Evolutionary conservation across 257 asterid species (phyloP).

Genomic region (Salvia splendens): DNA sequence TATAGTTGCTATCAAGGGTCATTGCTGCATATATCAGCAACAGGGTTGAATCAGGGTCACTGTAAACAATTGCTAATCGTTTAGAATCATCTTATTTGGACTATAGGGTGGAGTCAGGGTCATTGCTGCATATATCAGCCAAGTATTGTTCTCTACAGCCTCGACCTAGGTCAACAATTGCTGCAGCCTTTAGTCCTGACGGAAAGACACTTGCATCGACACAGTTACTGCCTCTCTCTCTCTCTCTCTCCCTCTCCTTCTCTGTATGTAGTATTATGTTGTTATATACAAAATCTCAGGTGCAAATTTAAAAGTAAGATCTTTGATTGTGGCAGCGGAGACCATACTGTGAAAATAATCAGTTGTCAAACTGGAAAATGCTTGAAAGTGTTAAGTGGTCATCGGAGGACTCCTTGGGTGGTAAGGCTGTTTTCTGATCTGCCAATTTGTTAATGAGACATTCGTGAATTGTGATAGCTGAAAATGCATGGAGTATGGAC

Average conservation of each 20-base stretch:
- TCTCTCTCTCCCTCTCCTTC: conserved; percentile 4
- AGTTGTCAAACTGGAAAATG: conserved; percentile 85
- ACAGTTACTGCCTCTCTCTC: conserved; percentile 54
- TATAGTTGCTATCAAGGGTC: background rate
- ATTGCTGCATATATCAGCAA: no score
- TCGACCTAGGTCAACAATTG: conserved; percentile 95
- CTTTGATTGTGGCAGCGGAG: conserved; percentile 64
- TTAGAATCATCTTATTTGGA: conserved; percentile 16
- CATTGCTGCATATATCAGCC: conserved; percentile 71
- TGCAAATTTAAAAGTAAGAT: background rate
- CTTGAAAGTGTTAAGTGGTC: conserved; percentile 88
- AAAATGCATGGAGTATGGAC: background rate
- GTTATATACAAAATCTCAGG: background rate
- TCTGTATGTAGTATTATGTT: background rate
- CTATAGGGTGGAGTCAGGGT: conserved; percentile 85
- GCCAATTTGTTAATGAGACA: conserved; percentile 1
- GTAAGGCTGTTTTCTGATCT: conserved; percentile 50
- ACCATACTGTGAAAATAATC: conserved; percentile 90
- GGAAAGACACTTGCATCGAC: conserved; percentile 93
- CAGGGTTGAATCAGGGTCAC: no score
- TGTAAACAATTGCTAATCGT: conserved; percentile 2
- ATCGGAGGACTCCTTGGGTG: conserved; percentile 99
- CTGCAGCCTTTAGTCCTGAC: conserved; percentile 96
- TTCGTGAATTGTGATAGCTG: background rate
- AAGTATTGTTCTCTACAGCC: conserved; percentile 81